Conservation (phyloP, 163 green algal genomes). For the Scenedesmus sp. region DNA sequence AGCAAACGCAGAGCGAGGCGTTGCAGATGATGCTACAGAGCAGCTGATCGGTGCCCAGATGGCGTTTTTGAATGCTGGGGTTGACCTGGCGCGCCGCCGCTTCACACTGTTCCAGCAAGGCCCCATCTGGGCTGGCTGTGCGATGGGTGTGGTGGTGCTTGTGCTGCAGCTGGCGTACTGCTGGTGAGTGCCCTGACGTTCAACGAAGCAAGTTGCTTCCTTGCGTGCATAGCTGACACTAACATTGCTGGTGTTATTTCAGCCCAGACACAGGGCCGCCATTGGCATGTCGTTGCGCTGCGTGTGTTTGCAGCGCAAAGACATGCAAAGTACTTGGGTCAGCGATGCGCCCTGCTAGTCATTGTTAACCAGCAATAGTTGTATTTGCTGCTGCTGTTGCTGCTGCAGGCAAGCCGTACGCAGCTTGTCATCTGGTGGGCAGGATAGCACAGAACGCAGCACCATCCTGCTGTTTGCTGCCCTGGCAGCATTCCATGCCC, state of each 20-base stretch:
- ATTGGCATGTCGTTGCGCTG: background rate
- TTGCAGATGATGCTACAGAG: background rate
- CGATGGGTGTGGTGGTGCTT: slow-evolving; percentile 58
- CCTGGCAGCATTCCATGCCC: slow-evolving; percentile 20
- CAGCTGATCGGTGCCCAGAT: slow-evolving; percentile 15
- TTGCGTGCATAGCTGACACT: too few relatives aligned
- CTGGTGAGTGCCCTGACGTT: slow-evolving; percentile 19
- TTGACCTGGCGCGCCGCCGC: slow-evolving; percentile 66
- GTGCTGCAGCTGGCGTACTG: slow-evolving; percentile 55
- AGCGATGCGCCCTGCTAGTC: background rate
- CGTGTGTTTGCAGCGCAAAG: background rate
- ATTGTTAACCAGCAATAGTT: background rate
- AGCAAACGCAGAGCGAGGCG: background rate
- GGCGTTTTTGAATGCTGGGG: slow-evolving; percentile 64
- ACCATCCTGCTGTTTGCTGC: slow-evolving; percentile 5
- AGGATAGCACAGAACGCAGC: background rate
- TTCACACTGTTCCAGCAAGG: slow-evolving; percentile 80
- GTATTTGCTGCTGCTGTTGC: background rate
- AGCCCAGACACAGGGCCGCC: background rate
- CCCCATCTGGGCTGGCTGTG: slow-evolving; percentile 67
- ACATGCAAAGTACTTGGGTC: too few relatives aligned
- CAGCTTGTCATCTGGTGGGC: background rate
- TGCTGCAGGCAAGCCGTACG: background rate
- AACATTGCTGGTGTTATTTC: too few relatives aligned
- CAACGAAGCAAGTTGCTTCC: too few relatives aligned